Evolutionary conservation across 345 rosid genomes (phyloP), one percentile per base, ranked within the genome.

Genomic region (Nasturtium officinale): DNA sequence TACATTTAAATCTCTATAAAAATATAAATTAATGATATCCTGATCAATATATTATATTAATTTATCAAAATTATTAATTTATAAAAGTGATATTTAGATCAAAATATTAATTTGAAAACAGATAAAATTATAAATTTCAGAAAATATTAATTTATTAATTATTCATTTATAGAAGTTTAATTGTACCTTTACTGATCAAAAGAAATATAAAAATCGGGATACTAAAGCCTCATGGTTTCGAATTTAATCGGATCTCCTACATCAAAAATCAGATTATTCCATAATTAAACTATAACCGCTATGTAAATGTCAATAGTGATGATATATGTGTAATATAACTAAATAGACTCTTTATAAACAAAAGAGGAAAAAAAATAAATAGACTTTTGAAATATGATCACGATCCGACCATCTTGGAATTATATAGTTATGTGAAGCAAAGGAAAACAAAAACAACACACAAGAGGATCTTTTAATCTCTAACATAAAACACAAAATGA

Each of bases 391-490:
- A 23, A 33, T 37, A 35, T 33, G 18, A 71, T 12, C 25, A 16
- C 6, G 40, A 29, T 71, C 59, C 51, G 48, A 71, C 18, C 28
- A 35, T 60, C 42, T 47, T 21, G 13, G 13, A 26, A 46, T 23
- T 58, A 50, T n/a, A 71, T 32, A 16, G 47, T 16, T 23, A 25
- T 61, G 43, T 61, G 50, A 61, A 17, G 23, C 42, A 50, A 48
- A 35, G 28, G n/a, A 40, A 60, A 67, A 32, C n/a, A 32, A 58
- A 2, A 6, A 25, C 16, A 48, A 35, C 21, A 71, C 75, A 38
- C 7, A 37, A 10, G 47, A 16, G 30, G 21, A 47, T 59, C 54
- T 46, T 29, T 47, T 3, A n/a, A 47, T 37, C 16, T 59, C 38
- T 47, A 57, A 46, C 35, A 57, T 43, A 30, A 60, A 0, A 32